Conservation (phyloP, 192 early-diverging fungal species). For the Spizellomyces sp. region DNA sequence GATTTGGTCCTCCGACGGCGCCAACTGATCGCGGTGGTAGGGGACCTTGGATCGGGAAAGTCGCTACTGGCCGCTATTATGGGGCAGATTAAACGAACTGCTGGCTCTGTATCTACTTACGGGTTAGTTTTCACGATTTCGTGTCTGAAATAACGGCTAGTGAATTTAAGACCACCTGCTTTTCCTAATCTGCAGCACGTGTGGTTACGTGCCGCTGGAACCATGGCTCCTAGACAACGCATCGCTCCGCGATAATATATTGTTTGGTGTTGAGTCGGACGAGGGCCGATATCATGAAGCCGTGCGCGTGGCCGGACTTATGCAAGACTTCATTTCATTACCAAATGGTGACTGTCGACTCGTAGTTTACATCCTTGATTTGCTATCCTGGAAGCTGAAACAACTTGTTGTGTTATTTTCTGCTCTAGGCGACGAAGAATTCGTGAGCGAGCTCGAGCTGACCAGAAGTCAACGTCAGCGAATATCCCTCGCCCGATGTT, state of each 20-base stretch:
- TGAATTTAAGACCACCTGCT: too few relatives aligned
- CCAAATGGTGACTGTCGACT: conserved; percentile 44
- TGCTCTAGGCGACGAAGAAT: conserved; percentile 18
- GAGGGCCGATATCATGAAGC: conserved; percentile 60
- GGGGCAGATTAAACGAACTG: conserved; percentile 61
- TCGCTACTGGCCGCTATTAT: conserved; percentile 72
- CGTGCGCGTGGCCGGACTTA: conserved; percentile 68
- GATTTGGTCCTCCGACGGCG: conserved; percentile 53
- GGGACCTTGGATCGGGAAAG: conserved; percentile 70
- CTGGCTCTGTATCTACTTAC: conserved; percentile 45
- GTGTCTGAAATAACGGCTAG: too few relatives aligned
- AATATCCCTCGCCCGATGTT: conserved; percentile 46
- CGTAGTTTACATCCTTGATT: conserved; percentile 26
- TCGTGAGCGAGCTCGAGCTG: conserved; percentile 46
- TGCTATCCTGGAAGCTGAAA: not conserved
- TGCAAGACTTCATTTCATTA: conserved; percentile 64
- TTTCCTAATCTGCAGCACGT: not conserved
- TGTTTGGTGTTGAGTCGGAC: conserved; percentile 74
- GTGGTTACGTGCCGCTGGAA: conserved; percentile 66
- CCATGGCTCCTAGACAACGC: conserved; percentile 72
- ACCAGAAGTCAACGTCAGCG: conserved; percentile 46
- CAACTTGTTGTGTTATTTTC: too few relatives aligned
- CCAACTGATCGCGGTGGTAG: conserved; percentile 67
- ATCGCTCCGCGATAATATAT: conserved; percentile 75
- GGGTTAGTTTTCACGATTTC: conserved; percentile 20